Conservation (phyloP, 1,139 yeast genomes). For the Kodamaea alishanica region DNA sequence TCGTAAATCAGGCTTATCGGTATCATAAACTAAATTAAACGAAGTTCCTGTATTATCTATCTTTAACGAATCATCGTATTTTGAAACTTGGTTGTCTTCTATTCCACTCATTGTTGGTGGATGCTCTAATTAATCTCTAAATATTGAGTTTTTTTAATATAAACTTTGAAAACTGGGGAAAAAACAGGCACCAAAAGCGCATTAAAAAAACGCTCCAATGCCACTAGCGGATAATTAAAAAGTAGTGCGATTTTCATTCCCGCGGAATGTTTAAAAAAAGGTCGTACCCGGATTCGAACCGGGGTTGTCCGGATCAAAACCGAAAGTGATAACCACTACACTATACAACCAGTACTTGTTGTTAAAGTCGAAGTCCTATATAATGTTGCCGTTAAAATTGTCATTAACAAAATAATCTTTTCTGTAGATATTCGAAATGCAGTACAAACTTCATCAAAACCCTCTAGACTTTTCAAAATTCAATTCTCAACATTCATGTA, state of each 20-base stretch:
- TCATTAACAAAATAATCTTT: no score
- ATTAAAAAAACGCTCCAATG: no score
- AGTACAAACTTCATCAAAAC: no score
- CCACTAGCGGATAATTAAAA: background rate
- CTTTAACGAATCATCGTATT: constrained; percentile 5
- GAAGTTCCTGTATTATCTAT: constrained; percentile 11
- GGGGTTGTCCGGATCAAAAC: constrained; percentile 80
- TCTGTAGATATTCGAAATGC: no score
- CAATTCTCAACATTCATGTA: no score
- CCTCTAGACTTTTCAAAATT: no score
- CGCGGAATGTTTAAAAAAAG: constrained; percentile 25
- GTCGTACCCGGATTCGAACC: constrained; percentile 95
- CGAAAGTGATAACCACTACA: constrained; percentile 52
- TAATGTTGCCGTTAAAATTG: no score
- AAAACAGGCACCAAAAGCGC: background rate
- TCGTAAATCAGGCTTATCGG: constrained; percentile 29
- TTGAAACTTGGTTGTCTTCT: background rate
- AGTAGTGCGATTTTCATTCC: background rate
- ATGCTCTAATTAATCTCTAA: no score
- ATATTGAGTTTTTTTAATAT: no score
- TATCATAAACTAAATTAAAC: constrained; percentile 4
- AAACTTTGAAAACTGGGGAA: background rate
- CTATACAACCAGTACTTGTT: constrained; percentile 35
- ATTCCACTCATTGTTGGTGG: background rate
- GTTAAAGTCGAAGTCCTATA: no score